A percentile compares a stretch with the other conserved stretches of the same genome.
phyloP scores from a whole-genome alignment of 176 grass and related monocot genomes.

The Alloteropsis semialata region DNA sequence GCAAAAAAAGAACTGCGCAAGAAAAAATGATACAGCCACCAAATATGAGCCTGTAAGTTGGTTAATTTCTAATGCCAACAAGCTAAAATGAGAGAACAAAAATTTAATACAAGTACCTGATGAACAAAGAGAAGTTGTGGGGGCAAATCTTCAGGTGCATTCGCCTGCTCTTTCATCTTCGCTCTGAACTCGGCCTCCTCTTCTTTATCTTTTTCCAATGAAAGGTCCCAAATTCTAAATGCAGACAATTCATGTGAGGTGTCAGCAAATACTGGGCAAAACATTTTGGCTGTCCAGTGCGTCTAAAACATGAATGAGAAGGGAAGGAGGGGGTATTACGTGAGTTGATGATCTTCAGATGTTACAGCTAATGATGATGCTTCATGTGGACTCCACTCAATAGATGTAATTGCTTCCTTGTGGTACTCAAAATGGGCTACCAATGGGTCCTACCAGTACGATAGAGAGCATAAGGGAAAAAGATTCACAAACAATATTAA shows the following conservation, averaged over 20 bases:
- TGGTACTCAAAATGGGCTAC: conserved; percentile 85
- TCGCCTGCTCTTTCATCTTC: conserved; percentile 72
- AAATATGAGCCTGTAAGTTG: background rate
- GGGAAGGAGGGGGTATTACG: conserved; percentile 42
- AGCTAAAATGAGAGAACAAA: background rate
- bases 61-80: background rate
- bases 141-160: conserved; percentile 78
- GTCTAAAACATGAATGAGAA: background rate
- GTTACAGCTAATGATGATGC: conserved; percentile 78
- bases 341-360: conserved; percentile 81
- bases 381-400: conserved; percentile 79
- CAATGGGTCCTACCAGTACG: conserved; percentile 32
- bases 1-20: background rate
- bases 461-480: background rate
- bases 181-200: conserved; percentile 83
- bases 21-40: background rate
- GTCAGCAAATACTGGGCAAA: background rate
- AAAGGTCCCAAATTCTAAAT: conserved; percentile 80
- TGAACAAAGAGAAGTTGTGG: conserved; percentile 90
- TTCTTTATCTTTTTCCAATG: conserved; percentile 78
- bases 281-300: background rate
- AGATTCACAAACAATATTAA: background rate
- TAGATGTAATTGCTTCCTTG: conserved; percentile 84
- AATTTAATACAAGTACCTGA: conserved; percentile 51
- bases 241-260: background rate